Evolutionary conservation across 345 rosid genomes (phyloP), one percentile per base, ranked within the genome.

Genomic region (Lepidium africanum): DNA sequence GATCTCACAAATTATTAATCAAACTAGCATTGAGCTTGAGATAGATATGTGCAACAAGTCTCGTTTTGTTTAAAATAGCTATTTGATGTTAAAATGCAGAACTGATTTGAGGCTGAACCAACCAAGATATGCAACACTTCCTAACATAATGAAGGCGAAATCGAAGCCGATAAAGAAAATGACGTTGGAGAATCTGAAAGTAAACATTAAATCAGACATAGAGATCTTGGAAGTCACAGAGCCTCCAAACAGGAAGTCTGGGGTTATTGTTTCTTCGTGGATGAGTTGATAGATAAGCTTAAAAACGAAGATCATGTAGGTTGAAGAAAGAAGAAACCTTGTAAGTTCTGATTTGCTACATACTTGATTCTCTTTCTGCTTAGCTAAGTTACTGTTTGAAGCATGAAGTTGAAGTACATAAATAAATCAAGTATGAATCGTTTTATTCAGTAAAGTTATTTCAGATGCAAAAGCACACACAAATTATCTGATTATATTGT

Each of bases 71-170:
- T 33, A 35, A 35, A 11, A 41, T 10, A 52, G 15, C 11, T 37
- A 21, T 12, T 48, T 63, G 67, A 25, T 64, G 25, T 43, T 41
- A 11, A 13, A 41, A 10, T 71, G 84, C 92, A 93, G 96, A 36
- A 87, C 96, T 19, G 96, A 93, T 78, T 70, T 90, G 81, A 84
- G 98, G 80, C 81, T 93, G 67, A 92, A 93, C 85, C 95, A 93
- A 65, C 97, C 97, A 7, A 85, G 96, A 63, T 88, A 93, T 52
- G 98, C 98, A 3, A 87, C 98, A 5, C 93, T 92, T 27, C 96
- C 98, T 14, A 93, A 88, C 79, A 88, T 90, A 65, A 88, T 93
- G 98, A 93, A 93, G 77, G 97, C 97, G 0, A 93, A 88, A 74
- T 88, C 95, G 0, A 88, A 90, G 82, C 85, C 73, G 14, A 82